phyloP scores from a whole-genome alignment of 1,284 basidiomycete species.

The Pisolithus thermaeus region DNA sequence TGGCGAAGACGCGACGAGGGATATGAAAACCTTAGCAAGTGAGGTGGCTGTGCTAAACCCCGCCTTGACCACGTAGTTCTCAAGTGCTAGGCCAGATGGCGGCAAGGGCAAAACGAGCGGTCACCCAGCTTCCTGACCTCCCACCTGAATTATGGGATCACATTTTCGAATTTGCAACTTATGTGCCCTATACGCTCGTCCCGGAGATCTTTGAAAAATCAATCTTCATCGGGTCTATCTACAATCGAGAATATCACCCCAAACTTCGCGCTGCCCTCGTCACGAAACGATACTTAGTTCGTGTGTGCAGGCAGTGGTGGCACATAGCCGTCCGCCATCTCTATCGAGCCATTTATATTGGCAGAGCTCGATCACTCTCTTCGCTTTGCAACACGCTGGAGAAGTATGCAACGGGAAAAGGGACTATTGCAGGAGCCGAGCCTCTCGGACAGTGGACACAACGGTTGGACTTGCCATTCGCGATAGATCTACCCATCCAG shows the following conservation, averaged over 20 bases:
- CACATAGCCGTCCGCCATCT: conserved; percentile 26
- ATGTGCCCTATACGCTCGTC: conserved; percentile 24
- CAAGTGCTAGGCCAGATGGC: neutral
- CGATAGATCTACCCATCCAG: conserved; percentile 9
- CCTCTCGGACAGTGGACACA: conserved; percentile 26
- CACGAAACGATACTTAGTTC: conserved; percentile 31
- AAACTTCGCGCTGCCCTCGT: conserved; percentile 18
- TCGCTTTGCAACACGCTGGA: conserved; percentile 21
- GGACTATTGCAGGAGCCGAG: conserved; percentile 5
- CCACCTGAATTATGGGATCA: conserved; percentile 34
- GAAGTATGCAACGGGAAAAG: conserved; percentile 8
- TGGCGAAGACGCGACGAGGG: too few species aligned
- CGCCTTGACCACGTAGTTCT: too few species aligned
- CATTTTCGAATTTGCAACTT: conserved; percentile 29
- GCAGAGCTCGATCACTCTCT: conserved; percentile 16
- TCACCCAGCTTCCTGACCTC: conserved; percentile 11
- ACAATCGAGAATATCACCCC: conserved; percentile 5
- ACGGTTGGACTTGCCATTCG: conserved; percentile 32
- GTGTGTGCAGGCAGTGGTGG: conserved; percentile 36
- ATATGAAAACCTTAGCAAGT: too few species aligned
- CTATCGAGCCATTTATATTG: conserved; percentile 29
- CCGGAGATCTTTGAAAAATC: conserved; percentile 21
- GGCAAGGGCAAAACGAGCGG: neutral
- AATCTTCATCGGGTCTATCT: conserved; percentile 7
- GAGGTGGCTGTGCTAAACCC: too few species aligned